A percentile compares a stretch with the other conserved stretches of the same genome.
These are phyloP conservation scores for Chlamydomonas schloesseri DNA, from an alignment of 139 green algal genomes.

Conservation along the genomic window DNA sequence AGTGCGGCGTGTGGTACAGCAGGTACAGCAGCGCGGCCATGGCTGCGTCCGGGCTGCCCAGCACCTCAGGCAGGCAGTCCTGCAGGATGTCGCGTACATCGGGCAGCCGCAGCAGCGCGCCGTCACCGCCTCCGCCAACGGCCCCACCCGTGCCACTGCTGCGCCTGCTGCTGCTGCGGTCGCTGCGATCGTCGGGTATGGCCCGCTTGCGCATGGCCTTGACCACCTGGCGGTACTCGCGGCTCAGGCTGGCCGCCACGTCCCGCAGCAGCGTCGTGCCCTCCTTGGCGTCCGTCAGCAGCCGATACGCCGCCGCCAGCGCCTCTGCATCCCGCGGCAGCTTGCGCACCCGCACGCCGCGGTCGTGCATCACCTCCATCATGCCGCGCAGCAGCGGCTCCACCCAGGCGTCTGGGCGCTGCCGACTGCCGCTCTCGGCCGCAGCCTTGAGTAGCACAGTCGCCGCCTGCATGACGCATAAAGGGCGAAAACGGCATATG, in stretches of 20 bases:
- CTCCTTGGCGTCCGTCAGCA: constrained; percentile 8
- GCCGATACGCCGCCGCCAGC: constrained; percentile 20
- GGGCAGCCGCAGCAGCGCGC: neutral
- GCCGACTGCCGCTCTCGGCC: neutral
- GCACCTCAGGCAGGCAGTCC: constrained; percentile 18
- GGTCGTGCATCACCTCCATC: constrained; percentile 40
- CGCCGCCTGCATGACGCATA: neutral
- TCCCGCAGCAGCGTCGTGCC: constrained; percentile 34
- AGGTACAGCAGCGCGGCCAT: constrained; percentile 45
- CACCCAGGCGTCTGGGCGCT: constrained; percentile 7
- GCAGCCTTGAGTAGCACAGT: neutral
- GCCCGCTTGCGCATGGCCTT: constrained; percentile 25
- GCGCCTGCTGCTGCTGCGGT: neutral
- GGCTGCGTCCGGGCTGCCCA: neutral
- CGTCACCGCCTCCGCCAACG: neutral
- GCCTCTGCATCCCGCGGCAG: constrained; percentile 18
- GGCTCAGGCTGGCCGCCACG: constrained; percentile 7
- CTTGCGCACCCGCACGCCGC: constrained; percentile 6
- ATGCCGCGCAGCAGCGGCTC: constrained; percentile 27
- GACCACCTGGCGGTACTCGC: constrained; percentile 25
- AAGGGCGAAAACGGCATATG: too few relatives aligned
- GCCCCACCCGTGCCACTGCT: neutral
- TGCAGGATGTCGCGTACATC: constrained; percentile 17
- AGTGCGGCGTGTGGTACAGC: constrained; percentile 32
- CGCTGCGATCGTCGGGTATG: neutral